Evolutionary conservation across 116 monocot species (phyloP), one percentile per base, ranked within the genome.

Genomic region (Posidonia oceanica): DNA sequence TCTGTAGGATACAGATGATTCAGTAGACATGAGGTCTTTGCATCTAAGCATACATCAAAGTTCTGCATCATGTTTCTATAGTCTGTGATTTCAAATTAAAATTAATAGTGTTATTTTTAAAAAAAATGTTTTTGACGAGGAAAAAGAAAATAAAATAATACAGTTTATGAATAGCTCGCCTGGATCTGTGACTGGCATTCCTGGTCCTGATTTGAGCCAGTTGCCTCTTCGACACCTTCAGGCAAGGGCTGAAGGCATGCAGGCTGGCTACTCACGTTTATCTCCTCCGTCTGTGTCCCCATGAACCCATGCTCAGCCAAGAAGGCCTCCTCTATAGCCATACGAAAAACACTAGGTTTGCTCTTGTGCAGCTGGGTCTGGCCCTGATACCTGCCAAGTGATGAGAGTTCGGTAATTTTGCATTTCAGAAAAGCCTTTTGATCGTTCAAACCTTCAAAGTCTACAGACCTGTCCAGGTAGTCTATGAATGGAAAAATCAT

Each of bases 251-350:
- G 79, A 59, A 61, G 12, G 56, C 57, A 73, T 17, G 36, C 64
- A 61, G 80, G 62, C 39, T 77, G 76, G 48, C 70, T 78, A 63
- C 38, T 55, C 59, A 18, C 38, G 40, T 69, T 54, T 23, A 12
- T 59, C 7, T 69, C 75, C 66, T 82, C 82, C 62, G 73, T 36
- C 58, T 75, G 59, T 20, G 54, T 54, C 57, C 67, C 81, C 63
- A 78, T 51, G 59, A 92, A 87, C 5, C 93, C 97, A 74, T 82
- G 74, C 59, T 92, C 89, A 20, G 87, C 85, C 64, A 89, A 73
- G 73, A 93, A 89, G 21, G 93, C 97, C 76, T 98, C 97, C 66
- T 98, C 97, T 44, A 98, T 89, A 2, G 97, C 97, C 79, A 80
- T 82, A 54, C 79, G 74, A 36, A 98, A 93, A 54, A 82, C 87